Evolutionary conservation across 2,329 filamentous ascomycete species (phyloP), one percentile per base, ranked within the genome.

Genomic region (Phyllosticta capitalensis): DNA sequence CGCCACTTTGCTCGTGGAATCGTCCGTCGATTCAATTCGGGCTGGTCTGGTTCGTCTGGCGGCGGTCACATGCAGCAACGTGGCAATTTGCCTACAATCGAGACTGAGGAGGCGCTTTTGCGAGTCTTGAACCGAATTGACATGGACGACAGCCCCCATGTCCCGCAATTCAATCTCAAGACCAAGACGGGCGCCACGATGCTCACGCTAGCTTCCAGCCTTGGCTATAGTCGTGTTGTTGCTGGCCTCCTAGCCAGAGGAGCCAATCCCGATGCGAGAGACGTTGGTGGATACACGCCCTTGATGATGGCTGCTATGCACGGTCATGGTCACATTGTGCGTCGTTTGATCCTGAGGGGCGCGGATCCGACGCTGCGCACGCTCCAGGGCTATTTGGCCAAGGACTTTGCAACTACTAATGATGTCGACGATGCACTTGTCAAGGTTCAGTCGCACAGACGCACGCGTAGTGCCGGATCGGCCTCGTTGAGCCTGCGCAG

Each of bases 241-340:
- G 88, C 88, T 12, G 89, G 86, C 28, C 79, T 95, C 24, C 76
- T 95, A 20, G 87, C 86, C 9, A 82, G 89, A 63, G 88, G 89
- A n/a, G 89, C 89, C 20, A 87, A 88, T 67, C 84, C 87, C 0
- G 85, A 92, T 66, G 77, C 85, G 45, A 82, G 84, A 59, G 90
- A 95, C 69, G 87, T 85, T 63, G 87, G 87, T 55, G 90, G 90
- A 21, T 92, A 90, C 72, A 90, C 89, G 4, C 85, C 90, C 14
- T 81, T 95, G 75, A 89, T 95, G 71, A 82, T 92, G 68, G 90
- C 90, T 20, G 85, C 88, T 24, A 81, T 95, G 67, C 86, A 88
- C 71, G 83, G 86, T 63, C 86, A 91, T 67, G 76, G 83, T 10
- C 85, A 90, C 68, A 90, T 94, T 64, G 86, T 92, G 14, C 82